Evolutionary conservation across 208 protist genomes (phyloP), one percentile per base, ranked within the genome.

Genomic region (Naegleria lovaniensis): DNA sequence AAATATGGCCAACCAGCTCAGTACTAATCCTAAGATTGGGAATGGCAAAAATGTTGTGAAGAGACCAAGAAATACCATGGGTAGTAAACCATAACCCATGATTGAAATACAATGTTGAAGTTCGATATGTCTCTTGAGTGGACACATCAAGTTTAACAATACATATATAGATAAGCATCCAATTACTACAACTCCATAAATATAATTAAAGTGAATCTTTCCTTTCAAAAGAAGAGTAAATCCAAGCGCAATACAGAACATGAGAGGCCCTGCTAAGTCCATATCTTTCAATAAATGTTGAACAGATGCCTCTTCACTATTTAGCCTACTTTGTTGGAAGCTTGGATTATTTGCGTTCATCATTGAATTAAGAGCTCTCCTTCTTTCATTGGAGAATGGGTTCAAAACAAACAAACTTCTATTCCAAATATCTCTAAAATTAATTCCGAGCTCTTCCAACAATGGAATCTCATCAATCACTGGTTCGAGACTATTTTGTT

Each of bases 151-250:
- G 75, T 91, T 91, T 19, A 91, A 43, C 5, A 91, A 43, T 15
- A 88, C 51, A 43, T 91, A 91, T 22, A 91, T 83, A 6, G 13
- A 11, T n/a, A 91, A 76, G 48, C 89, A 91, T 29, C 89, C 89
- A 86, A 91, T 51, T 9, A 25, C 16, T 0, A 52, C 89, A 5
- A 91, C 89, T 67, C 89, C 89, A 41, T 91, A 91, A 88, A 91
- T 91, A 41, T 79, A 88, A 83, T 55, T 55, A 83, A 91, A 91
- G 15, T 91, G 89, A 76, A 91, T 40, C 75, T 91, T 91, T 86
- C 89, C 89, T 79, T 55, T 39, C 51, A 91, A 43, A 11, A 91
- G 38, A 1, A 91, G 38, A 25, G 55, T 55, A 83, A 91, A 91
- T 86, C 89, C 89, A 22, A 91, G 40, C 3, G 58, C 48, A 22